A percentile compares a stretch with the other conserved stretches of the same genome.
Evolutionary conservation across 2,329 filamentous ascomycete species (phyloP).

Genomic region (Fusarium heterosporum): DNA sequence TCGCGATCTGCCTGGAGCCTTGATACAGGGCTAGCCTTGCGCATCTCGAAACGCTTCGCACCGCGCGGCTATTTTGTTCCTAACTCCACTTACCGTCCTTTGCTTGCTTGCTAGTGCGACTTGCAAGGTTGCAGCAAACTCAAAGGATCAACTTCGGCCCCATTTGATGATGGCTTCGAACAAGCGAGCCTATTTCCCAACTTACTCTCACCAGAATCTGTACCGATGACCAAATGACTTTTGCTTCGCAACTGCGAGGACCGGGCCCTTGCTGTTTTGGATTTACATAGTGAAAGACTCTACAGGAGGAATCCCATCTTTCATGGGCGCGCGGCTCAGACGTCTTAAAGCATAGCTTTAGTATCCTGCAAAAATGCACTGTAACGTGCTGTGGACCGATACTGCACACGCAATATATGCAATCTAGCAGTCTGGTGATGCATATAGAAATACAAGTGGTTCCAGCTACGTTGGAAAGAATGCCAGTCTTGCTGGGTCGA

Average conservation of each 20-base stretch:
- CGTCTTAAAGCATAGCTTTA: slow-evolving; percentile 2
- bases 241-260: not conserved
- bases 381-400: slow-evolving; percentile 11
- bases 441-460: not conserved
- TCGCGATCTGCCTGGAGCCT: slow-evolving; percentile 16
- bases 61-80: slow-evolving; percentile 27
- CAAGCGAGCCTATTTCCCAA: not conserved
- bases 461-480: slow-evolving; percentile 5
- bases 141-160: slow-evolving; percentile 27
- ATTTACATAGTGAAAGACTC: not conserved
- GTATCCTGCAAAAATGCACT: slow-evolving; percentile 9
- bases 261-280: not conserved
- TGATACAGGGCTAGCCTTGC: slow-evolving; percentile 4
- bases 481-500: slow-evolving; percentile 22
- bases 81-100: slow-evolving; percentile 7
- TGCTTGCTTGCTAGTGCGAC: slow-evolving; percentile 23
- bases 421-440: slow-evolving; percentile 1
- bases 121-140: slow-evolving; percentile 14
- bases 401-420: not conserved
- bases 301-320: not conserved
- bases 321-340: not conserved
- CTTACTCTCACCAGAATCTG: not conserved
- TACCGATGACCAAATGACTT: not conserved
- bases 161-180: not conserved
- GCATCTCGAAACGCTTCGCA: slow-evolving; percentile 33